Evolutionary conservation across 2,329 filamentous ascomycete genomes (phyloP).

Genomic region (Diaporthe caulivora): DNA sequence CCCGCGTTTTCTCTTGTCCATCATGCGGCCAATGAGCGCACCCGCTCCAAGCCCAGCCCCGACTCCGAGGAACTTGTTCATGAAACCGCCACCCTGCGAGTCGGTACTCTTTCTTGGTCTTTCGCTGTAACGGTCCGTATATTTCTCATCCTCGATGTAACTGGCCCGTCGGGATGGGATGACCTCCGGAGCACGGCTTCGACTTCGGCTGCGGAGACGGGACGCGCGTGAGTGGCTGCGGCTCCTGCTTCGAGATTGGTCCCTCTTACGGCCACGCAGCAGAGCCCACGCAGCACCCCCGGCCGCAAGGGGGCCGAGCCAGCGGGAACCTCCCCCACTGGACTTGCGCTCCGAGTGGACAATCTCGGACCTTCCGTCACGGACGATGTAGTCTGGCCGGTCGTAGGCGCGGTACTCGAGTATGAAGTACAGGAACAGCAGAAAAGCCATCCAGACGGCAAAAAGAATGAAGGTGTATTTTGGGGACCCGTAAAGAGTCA

Average conservation of each 20-base stretch:
- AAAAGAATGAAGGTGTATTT: constrained; percentile 88
- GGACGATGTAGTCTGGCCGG: constrained; percentile 65
- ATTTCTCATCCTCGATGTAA: constrained; percentile 75
- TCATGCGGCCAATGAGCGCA: constrained; percentile 70
- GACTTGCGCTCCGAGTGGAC: constrained; percentile 51
- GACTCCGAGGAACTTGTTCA: constrained; percentile 70
- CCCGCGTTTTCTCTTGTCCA: constrained; percentile 63
- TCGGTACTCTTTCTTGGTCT: constrained; percentile 51
- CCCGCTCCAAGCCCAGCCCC: constrained; percentile 74
- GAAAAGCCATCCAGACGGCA: constrained; percentile 79
- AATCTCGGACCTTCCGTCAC: constrained; percentile 69
- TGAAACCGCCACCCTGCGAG: constrained; percentile 64
- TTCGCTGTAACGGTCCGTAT: constrained; percentile 75
- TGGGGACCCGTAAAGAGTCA: constrained; percentile 93
- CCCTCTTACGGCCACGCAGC: constrained; percentile 55
- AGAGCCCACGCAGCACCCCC: constrained; percentile 63
- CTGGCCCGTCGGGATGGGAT: constrained; percentile 67
- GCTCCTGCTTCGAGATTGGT: constrained; percentile 56
- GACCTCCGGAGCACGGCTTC: constrained; percentile 60
- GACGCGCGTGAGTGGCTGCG: constrained; percentile 49
- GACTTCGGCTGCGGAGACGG: constrained; percentile 51
- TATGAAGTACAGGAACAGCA: constrained; percentile 83
- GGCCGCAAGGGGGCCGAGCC: constrained; percentile 67
- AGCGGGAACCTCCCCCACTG: constrained; percentile 52
- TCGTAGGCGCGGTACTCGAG: constrained; percentile 77